Percentiles rank a stretch among this genome's conserved stretches.
These are phyloP conservation scores for Ceratobasidium sp. DNA, from an alignment of 1,284 basidiomycete genomes.

Conservation along the genomic window DNA sequence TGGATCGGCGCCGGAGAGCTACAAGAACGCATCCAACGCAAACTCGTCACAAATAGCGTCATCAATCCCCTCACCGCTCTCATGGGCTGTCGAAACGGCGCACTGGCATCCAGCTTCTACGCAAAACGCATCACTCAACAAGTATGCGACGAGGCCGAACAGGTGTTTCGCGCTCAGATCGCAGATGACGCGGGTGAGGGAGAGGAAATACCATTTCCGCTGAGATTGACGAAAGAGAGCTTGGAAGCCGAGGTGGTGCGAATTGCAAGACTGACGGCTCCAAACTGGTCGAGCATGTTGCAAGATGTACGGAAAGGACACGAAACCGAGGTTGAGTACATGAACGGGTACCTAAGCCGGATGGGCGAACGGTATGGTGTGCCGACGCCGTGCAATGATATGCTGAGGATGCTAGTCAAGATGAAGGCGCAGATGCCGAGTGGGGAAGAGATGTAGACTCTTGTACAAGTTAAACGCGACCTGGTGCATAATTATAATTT, in stretches of 20 bases:
- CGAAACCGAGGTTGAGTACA: conserved; percentile 82
- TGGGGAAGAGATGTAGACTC: conserved; percentile 11
- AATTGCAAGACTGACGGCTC: conserved; percentile 69
- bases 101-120: conserved; percentile 66
- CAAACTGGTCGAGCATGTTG: conserved; percentile 86
- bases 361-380: conserved; percentile 76
- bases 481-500: conserved; percentile 3
- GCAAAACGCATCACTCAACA: conserved; percentile 64
- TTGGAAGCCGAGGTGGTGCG: conserved; percentile 66
- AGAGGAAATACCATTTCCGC: conserved; percentile 35
- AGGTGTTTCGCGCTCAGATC: conserved; percentile 69
- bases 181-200: conserved; percentile 60
- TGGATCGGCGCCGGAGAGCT: conserved; percentile 82
- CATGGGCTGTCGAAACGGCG: conserved; percentile 85
- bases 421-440: conserved; percentile 41
- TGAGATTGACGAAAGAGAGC: conserved; percentile 53
- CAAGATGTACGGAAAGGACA: conserved; percentile 72
- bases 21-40: conserved; percentile 81
- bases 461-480: background rate
- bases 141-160: conserved; percentile 76
- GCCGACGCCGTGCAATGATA: conserved; percentile 72
- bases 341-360: conserved; percentile 87
- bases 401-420: conserved; percentile 37
- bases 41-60: conserved; percentile 87
- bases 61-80: conserved; percentile 93